Evolutionary conservation across 2,329 filamentous ascomycete species (phyloP).

Genomic region (Penicillium sclerotigenum): DNA sequence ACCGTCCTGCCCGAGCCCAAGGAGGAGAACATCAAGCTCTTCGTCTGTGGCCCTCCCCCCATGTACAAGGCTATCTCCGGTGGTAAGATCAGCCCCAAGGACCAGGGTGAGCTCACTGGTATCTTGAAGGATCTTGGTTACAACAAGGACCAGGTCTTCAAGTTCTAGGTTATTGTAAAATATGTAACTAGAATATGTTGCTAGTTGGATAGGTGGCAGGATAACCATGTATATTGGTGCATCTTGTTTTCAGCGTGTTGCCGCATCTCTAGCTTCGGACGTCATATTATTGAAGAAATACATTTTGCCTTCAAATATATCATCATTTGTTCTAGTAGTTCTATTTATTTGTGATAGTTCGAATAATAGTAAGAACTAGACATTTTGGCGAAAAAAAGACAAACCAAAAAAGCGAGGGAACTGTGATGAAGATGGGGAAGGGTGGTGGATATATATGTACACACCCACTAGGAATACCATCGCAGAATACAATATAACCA

Average conservation of each 20-base stretch:
- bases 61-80: constrained; percentile 93
- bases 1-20: constrained; percentile 91
- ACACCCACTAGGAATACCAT: not conserved
- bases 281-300: constrained; percentile 3
- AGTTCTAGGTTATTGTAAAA: constrained; percentile 62
- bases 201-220: not conserved
- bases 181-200: constrained; percentile 16
- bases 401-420: accelerated
- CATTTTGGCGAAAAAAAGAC: too few relatives aligned
- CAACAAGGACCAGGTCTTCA: constrained; percentile 87
- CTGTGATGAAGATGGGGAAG: not conserved
- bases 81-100: constrained; percentile 81
- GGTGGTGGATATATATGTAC: not conserved
- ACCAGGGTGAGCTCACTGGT: constrained; percentile 87
- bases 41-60: constrained; percentile 89
- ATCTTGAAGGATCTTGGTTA: constrained; percentile 81
- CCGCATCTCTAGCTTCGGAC: not conserved
- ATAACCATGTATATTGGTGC: constrained; percentile 16
- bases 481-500: not conserved
- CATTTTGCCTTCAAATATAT: not conserved
- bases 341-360: not conserved
- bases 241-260: constrained; percentile 17
- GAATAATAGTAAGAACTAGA: not conserved
- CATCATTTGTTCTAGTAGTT: too few relatives aligned
- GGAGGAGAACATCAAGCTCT: constrained; percentile 88